Conservation (phyloP, 129 eudicot species). For the Heracleum sosnowskyi region DNA sequence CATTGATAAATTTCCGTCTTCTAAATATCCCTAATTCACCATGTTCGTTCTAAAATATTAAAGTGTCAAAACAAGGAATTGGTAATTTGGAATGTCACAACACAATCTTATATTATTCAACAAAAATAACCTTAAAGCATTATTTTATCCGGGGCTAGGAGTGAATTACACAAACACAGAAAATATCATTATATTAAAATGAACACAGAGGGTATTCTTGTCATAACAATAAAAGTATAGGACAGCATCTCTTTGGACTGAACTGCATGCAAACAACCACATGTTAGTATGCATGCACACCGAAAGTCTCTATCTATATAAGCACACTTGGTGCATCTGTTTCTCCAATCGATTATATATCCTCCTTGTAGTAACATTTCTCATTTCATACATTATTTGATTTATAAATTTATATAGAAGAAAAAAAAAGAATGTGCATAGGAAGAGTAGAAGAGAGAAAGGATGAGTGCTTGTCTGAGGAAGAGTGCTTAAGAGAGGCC, state of each 20-base stretch:
- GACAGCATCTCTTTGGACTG: slow-evolving; percentile 3
- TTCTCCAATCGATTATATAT: neutral
- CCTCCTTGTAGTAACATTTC: neutral
- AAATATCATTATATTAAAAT: neutral
- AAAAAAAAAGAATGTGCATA: slow-evolving; percentile 31
- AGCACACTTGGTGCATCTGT: neutral
- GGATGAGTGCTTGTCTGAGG: neutral
- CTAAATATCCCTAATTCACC: too few species aligned
- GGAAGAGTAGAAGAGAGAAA: slow-evolving; percentile 17
- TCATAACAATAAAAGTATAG: slow-evolving; percentile 10
- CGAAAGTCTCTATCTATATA: neutral
- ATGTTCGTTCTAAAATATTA: too few species aligned
- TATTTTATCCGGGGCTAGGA: too few species aligned
- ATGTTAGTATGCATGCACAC: slow-evolving; percentile 8
- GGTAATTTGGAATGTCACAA: too few species aligned
- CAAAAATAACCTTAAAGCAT: too few species aligned
- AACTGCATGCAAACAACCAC: slow-evolving; percentile 29
- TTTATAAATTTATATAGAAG: neutral
- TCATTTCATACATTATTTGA: too few species aligned
- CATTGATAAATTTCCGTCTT: neutral
- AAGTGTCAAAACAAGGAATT: too few species aligned
- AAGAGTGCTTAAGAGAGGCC: neutral
- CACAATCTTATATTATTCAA: too few species aligned
- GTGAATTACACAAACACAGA: neutral
- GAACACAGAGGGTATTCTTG: slow-evolving; percentile 11